phyloP scores from a whole-genome alignment of 2,329 filamentous ascomycete genomes.

The Pyrenochaeta sp. region DNA sequence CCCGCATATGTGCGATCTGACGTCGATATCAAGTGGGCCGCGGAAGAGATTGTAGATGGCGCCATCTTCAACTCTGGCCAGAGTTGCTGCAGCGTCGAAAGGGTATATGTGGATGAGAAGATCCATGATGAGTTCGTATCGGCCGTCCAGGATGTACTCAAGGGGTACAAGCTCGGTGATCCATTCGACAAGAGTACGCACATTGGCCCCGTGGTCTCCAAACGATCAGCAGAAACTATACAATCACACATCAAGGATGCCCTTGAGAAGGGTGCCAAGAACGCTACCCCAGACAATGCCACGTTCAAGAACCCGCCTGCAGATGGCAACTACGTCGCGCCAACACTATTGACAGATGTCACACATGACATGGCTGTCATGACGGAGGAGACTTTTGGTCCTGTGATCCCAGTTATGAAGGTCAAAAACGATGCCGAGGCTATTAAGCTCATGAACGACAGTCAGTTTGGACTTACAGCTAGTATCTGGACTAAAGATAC shows the following conservation, averaged over 20 bases:
- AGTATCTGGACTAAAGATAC: conserved; percentile 96
- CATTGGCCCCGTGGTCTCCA: conserved; percentile 88
- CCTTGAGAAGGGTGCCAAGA: conserved; percentile 80
- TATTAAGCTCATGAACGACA: conserved; percentile 88
- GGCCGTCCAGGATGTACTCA: conserved; percentile 80
- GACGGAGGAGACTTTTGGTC: conserved; percentile 94
- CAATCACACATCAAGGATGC: conserved; percentile 83
- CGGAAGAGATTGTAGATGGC: conserved; percentile 93
- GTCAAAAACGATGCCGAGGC: conserved; percentile 84
- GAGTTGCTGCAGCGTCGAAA: conserved; percentile 92
- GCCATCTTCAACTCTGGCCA: conserved; percentile 99
- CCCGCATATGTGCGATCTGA: conserved; percentile 88
- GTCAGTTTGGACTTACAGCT: conserved; percentile 92
- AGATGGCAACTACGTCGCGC: conserved; percentile 89
- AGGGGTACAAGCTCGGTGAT: conserved; percentile 84
- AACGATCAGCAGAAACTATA: conserved; percentile 78
- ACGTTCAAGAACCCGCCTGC: conserved; percentile 75
- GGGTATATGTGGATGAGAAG: conserved; percentile 87
- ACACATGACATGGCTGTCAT: conserved; percentile 87
- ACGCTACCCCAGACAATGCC: conserved; percentile 82
- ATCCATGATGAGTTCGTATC: conserved; percentile 85
- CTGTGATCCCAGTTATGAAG: conserved; percentile 89
- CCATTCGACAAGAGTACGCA: conserved; percentile 81
- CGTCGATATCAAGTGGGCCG: conserved; percentile 89
- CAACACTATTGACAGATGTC: conserved; percentile 81